These are phyloP conservation scores for Dryadomyces quercus-mongolicae DNA, from an alignment of 2,329 filamentous ascomycete species.

Conservation along the genomic window DNA sequence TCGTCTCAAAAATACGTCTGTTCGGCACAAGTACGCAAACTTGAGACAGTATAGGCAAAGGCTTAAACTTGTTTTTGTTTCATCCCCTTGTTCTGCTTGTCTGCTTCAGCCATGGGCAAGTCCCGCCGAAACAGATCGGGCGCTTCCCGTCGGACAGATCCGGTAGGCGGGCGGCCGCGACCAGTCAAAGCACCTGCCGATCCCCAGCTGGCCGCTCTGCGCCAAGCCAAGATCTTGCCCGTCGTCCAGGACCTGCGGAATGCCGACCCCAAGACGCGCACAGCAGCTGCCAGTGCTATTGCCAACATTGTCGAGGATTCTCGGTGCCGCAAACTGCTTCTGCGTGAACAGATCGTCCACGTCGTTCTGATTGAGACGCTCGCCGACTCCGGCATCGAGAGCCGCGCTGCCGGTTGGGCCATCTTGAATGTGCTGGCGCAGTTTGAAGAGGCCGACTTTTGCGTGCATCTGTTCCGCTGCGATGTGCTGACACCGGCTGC, in stretches of 20 bases:
- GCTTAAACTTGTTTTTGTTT: no score
- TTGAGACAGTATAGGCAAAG: no score
- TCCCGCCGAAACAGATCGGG: constrained; percentile 38
- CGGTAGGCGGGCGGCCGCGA: constrained; percentile 22
- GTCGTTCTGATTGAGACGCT: constrained; percentile 52
- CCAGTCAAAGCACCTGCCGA: constrained; percentile 46
- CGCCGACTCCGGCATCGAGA: constrained; percentile 50
- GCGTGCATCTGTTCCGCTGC: constrained; percentile 49
- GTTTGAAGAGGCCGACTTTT: constrained; percentile 56
- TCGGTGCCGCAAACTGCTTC: constrained; percentile 50
- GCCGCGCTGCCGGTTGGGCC: constrained; percentile 54
- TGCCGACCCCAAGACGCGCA: constrained; percentile 45
- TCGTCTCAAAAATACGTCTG: no score
- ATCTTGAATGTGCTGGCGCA: constrained; percentile 49
- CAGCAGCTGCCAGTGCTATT: constrained; percentile 45
- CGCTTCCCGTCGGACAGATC: constrained; percentile 38
- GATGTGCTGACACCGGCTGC: constrained; percentile 50
- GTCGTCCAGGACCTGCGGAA: constrained; percentile 48
- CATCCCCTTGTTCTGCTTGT: neutral
- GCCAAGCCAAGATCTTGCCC: constrained; percentile 51
- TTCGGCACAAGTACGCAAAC: no score
- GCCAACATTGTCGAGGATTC: constrained; percentile 50
- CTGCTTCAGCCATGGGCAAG: constrained; percentile 39
- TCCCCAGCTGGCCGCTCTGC: constrained; percentile 49
- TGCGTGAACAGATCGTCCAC: constrained; percentile 54